These are phyloP conservation scores for Globisporangium paroecandrum DNA, from an alignment of 352 stramenopile genomes.

Conservation along the genomic window DNA sequence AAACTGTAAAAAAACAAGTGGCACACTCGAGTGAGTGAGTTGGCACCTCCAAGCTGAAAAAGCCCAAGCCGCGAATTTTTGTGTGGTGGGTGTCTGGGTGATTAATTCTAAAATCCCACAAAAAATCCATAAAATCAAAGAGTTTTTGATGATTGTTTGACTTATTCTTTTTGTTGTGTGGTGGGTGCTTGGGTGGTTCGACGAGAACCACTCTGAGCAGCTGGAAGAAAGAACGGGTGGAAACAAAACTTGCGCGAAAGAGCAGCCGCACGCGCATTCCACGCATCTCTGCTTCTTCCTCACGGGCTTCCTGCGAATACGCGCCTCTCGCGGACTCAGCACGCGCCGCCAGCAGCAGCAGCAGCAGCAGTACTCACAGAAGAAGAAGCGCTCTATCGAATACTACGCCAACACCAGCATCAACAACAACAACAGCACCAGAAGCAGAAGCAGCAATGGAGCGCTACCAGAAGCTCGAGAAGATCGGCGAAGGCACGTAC, in stretches of 20 bases:
- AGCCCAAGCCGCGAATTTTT: no score
- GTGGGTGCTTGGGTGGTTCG: neutral
- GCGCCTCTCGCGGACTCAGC: neutral
- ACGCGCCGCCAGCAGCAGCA: neutral
- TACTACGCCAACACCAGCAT: neutral
- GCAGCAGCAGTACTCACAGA: neutral
- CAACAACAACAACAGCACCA: neutral
- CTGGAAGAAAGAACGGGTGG: conserved; percentile 17
- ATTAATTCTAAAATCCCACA: no score
- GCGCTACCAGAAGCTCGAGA: conserved; percentile 95
- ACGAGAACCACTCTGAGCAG: neutral
- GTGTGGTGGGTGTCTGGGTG: no score
- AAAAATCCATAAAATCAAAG: neutral
- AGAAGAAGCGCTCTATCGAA: neutral
- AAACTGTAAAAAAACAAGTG: no score
- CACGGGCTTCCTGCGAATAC: neutral
- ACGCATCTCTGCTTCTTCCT: conserved; percentile 2
- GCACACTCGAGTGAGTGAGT: no score
- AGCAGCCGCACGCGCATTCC: conserved; percentile 1
- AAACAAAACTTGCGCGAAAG: conserved; percentile 9
- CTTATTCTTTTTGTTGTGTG: no score
- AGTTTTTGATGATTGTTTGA: no score
- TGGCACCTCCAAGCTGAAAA: no score
- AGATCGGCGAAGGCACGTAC: conserved; percentile 98
- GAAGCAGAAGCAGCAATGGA: conserved; percentile 45